A percentile compares a stretch with the other conserved stretches of the same genome.
These are phyloP conservation scores for Tetrahymena malaccensis DNA, from an alignment of 73 alveolate species.

Conservation along the genomic window DNA sequence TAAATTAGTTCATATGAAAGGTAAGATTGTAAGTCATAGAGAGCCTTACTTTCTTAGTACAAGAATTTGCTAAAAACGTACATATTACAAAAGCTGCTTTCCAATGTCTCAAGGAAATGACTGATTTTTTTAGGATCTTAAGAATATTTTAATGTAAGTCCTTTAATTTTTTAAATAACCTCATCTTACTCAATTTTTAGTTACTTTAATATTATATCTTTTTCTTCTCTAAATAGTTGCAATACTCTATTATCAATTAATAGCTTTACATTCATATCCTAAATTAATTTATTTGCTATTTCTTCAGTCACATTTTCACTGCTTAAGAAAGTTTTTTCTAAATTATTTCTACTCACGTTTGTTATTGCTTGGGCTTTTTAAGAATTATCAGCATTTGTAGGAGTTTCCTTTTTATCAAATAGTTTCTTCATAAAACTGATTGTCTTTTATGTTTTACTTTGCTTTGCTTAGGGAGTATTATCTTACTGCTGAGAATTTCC, in stretches of 20 bases:
- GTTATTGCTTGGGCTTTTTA: background rate
- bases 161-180: background rate
- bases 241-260: background rate
- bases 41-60: background rate
- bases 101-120: background rate
- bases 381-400: background rate
- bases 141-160: background rate
- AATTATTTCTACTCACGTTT: background rate
- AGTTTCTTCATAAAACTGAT: background rate
- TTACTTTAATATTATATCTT: background rate
- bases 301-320: background rate
- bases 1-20: background rate
- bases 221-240: background rate
- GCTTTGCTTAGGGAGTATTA: background rate
- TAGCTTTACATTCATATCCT: background rate
- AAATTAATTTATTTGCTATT: background rate
- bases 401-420: background rate
- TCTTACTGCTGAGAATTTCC: background rate
- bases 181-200: background rate
- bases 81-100: background rate
- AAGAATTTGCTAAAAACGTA: background rate
- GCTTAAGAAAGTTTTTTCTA: background rate
- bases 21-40: background rate
- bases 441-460: background rate
- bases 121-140: background rate